A percentile compares a stretch with the other conserved stretches of the same genome.
phyloP scores from a whole-genome alignment of 352 stramenopile species.

The Phytophthora podocarpi region DNA sequence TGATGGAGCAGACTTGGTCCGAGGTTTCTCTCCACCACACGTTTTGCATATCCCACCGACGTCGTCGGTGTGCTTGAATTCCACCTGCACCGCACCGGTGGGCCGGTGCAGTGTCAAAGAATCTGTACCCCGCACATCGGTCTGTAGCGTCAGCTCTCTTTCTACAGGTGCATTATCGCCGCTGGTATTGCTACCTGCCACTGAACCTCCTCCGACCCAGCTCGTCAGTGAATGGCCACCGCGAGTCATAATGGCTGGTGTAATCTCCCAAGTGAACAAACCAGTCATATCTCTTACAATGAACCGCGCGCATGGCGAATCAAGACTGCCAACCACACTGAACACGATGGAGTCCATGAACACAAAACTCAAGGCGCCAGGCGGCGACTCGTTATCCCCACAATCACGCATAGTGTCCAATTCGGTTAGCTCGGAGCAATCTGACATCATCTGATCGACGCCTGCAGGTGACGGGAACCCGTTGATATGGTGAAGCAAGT shows the following conservation, averaged over 20 bases:
- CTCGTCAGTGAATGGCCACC: constrained; percentile 23
- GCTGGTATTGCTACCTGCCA: not conserved
- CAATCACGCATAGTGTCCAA: constrained; percentile 34
- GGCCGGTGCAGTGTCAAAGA: constrained; percentile 48
- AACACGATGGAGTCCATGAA: constrained; percentile 91
- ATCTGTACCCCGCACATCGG: constrained; percentile 36
- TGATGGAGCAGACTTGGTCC: constrained; percentile 24
- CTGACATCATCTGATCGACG: constrained; percentile 86
- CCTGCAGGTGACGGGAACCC: constrained; percentile 83
- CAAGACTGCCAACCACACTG: constrained; percentile 80
- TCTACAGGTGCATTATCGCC: constrained; percentile 27
- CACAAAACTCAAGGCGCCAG: constrained; percentile 78
- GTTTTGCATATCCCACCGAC: constrained; percentile 44
- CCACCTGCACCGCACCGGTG: constrained; percentile 59
- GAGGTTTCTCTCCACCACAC: constrained; percentile 65
- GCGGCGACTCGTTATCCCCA: constrained; percentile 35
- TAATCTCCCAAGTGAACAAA: constrained; percentile 86
- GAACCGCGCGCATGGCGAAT: constrained; percentile 76
- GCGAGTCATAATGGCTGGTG: constrained; percentile 39
- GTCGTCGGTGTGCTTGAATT: constrained; percentile 54
- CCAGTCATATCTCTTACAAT: constrained; percentile 88
- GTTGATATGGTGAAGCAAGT: constrained; percentile 87
- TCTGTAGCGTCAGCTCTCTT: constrained; percentile 46
- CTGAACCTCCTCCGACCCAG: constrained; percentile 3
- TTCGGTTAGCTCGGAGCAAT: constrained; percentile 73